Base-by-base conservation (phyloP, 78 protist species). In the Dictyostelium firmibasis region DNA sequence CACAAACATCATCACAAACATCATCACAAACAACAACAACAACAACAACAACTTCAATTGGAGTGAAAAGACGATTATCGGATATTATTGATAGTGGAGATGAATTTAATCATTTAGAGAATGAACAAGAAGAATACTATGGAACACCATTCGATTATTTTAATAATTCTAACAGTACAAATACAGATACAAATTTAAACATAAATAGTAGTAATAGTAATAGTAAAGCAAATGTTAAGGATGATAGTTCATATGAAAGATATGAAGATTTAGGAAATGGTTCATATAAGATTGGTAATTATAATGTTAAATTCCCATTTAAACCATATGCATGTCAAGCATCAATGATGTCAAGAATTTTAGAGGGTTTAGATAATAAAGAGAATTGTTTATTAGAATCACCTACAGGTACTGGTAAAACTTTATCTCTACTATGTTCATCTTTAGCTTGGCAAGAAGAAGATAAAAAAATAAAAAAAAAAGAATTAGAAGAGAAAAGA, bases 381-480 rank as follows among this genome's bases (percentile, higher is more conserved):
- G 29, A 67, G 18, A 84, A 93, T 93, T 88, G 92, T 50, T 16
- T 93, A 29, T 31, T 93, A 43, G 96, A 93, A 41, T 86, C 93
- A 16, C 92, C 91, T 33, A 92, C 91, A 8, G 99, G 99, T 43
- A 99, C 99, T 0, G 99, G 99, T 0, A 99, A 99, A 93, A 99
- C 99, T 20, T 93, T 99, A 25, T 92, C 98, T 62, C 83, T 99
- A 36, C 93, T 99, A 33, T 98, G 99, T 44, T 93, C 99, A 14
- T 10, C 97, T 2, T 88, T 98, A 11, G 99, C 81, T 9, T 99
- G 99, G 99, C 85, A 25, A 27, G 7, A 18, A 10, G 23, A n/a
- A 36, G 8, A 43, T 76, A 64, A 25, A 53, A 18, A 20, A 7
- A 70, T n/a, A n/a, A 35, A 20, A 33, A 31, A 20, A 10, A 88